phyloP scores from a whole-genome alignment of 2,329 filamentous ascomycete species.

The Diaporthe aspalathi region DNA sequence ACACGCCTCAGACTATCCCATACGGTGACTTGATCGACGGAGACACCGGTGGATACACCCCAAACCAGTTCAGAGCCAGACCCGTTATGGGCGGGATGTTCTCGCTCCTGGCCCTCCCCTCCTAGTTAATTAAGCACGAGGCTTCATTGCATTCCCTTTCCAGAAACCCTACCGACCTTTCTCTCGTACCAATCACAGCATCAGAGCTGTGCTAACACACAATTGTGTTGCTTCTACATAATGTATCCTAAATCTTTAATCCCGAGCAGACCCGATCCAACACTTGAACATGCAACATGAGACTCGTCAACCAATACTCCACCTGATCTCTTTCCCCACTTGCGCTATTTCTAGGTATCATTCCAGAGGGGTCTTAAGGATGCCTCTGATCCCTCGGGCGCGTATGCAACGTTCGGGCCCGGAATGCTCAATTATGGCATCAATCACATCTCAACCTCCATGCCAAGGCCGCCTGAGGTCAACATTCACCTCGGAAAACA shows the following conservation, averaged over 20 bases:
- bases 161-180: background rate
- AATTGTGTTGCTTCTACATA: background rate
- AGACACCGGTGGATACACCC: constrained; percentile 73
- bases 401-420: background rate
- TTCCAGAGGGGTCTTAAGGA: background rate
- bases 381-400: too few relatives aligned
- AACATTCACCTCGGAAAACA: background rate
- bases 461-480: background rate
- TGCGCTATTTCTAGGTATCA: too few relatives aligned
- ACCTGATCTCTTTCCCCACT: too few relatives aligned
- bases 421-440: too few relatives aligned
- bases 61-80: constrained; percentile 77
- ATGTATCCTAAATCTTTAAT: constrained; percentile 3
- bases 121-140: background rate
- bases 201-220: background rate
- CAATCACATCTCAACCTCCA: background rate
- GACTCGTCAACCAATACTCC: background rate
- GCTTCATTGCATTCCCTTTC: too few relatives aligned
- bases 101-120: constrained; percentile 75
- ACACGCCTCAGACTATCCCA: constrained; percentile 67
- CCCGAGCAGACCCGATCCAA: background rate
- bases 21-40: constrained; percentile 82
- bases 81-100: constrained; percentile 87
- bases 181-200: background rate
- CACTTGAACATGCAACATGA: background rate